Evolutionary conservation across 441 rosid genomes (phyloP).

Genomic region (Aleurites moluccanus): DNA sequence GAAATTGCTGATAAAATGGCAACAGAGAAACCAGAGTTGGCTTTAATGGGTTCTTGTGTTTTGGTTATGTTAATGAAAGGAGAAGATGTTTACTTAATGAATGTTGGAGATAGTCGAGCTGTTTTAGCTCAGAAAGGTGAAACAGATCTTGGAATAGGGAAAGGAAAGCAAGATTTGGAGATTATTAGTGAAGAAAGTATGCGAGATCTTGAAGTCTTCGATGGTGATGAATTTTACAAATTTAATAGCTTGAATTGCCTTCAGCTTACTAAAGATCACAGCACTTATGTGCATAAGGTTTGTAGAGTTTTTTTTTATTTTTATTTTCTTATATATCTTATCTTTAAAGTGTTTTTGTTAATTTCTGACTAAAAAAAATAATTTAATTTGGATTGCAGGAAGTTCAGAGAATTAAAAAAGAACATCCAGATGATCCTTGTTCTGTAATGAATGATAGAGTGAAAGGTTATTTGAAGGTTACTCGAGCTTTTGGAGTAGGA

Average conservation of each 20-base stretch:
- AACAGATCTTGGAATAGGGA: constrained; percentile 55
- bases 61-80: constrained; percentile 90
- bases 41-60: constrained; percentile 95
- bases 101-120: constrained; percentile 93
- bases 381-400: constrained; percentile 47
- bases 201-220: constrained; percentile 46
- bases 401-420: constrained; percentile 70
- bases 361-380: background rate
- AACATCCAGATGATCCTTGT: constrained; percentile 71
- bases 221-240: constrained; percentile 43
- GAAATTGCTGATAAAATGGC: constrained; percentile 75
- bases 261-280: constrained; percentile 86
- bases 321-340: background rate
- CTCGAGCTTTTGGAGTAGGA: constrained; percentile 96
- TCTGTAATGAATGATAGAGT: constrained; percentile 81
- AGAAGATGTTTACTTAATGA: constrained; percentile 86
- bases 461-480: constrained; percentile 90
- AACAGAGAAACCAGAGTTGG: constrained; percentile 80
- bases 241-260: constrained; percentile 41
- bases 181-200: constrained; percentile 66
- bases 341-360: background rate
- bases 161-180: constrained; percentile 63
- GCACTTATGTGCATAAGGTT: constrained; percentile 75
- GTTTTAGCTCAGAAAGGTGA: constrained; percentile 69
- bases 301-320: too few relatives aligned